These are phyloP conservation scores for Nitzschia sp. DNA, from an alignment of 108 stramenopile genomes.

Conservation along the genomic window DNA sequence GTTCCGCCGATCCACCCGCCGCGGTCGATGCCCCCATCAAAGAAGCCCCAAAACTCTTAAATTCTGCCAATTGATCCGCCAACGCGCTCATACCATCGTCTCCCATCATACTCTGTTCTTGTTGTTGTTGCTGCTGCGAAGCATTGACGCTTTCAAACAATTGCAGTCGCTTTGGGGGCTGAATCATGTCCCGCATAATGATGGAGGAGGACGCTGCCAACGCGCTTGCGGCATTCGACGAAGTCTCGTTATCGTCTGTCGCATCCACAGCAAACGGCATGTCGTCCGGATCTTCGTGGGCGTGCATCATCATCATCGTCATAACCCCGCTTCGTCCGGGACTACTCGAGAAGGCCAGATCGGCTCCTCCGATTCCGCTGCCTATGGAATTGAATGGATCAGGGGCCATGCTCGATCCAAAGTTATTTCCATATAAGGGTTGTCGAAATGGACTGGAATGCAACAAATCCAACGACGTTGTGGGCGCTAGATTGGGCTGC, in stretches of 20 bases:
- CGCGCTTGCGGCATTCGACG: not conserved
- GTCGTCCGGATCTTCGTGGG: constrained; percentile 38
- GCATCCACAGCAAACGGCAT: constrained; percentile 69
- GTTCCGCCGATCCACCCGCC: not conserved
- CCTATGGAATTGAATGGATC: not conserved
- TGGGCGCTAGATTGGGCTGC: constrained; percentile 14
- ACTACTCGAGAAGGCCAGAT: not conserved
- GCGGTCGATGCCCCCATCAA: constrained; percentile 1
- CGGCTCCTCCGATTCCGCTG: not conserved
- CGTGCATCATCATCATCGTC: no score
- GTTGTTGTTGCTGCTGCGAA: no score
- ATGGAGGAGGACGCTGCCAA: constrained; percentile 21
- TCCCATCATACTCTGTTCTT: not conserved
- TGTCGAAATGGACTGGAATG: constrained; percentile 55
- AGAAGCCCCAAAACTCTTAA: constrained; percentile 50
- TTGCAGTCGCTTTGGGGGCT: constrained; percentile 26
- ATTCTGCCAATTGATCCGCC: constrained; percentile 52
- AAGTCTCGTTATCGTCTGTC: not conserved
- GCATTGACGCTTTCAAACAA: constrained; percentile 39
- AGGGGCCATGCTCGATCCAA: not conserved
- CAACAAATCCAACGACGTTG: constrained; percentile 53
- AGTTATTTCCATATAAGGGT: constrained; percentile 10
- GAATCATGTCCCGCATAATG: constrained; percentile 15
- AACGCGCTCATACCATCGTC: constrained; percentile 25
- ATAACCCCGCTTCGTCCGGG: not conserved